Evolutionary conservation across 345 rosid genomes (phyloP), one percentile per base, ranked within the genome.

Genomic region (Kandelia obovata): DNA sequence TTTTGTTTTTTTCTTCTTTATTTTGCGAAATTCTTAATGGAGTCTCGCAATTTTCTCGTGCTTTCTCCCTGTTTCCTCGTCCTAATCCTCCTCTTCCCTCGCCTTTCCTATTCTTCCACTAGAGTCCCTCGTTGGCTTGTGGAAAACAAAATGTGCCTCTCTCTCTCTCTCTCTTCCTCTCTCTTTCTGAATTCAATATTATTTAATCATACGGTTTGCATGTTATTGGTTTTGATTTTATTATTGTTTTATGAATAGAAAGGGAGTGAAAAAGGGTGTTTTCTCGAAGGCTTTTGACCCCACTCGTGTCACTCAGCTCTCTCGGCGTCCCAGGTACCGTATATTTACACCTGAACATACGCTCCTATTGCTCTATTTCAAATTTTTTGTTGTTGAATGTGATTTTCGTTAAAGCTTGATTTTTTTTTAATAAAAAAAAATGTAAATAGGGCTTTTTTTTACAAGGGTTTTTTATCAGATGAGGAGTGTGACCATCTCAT

Each of bases 401-500:
- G 28, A 32, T 23, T 60, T 58, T 51, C 39, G 65, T 64, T 63
- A 35, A n/a, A 72, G 70, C 63, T 30, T 21, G 17, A 72, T 11
- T 43, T 13, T 58, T 80, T 39, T 34, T 6, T 34, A 21, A 21
- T 34, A 1, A 61, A 17, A 85, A 85, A 1, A 61, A 17, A 85
- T 43, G 49, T 43, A 43, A 43, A 43, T 43, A 95, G 99, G 89
- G 96, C 83, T 20, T 95, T 95, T 76, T 16, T 88, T 21, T 86
- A 88, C 75, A 82, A 67, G 67, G 89, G 96, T 34, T 87, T 95
- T 82, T 76, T 95, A 25, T 60, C 98, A 7, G 77, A 80, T 43
- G 85, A 82, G 66, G 99, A 95, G 72, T 92, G 98, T 72, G 99
- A 92, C 73, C 97, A 95, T 78, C 84, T 95, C 21, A 84, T 90